Conservation (phyloP, 164 flowering plant species). For the Cinnamomum chago region DNA sequence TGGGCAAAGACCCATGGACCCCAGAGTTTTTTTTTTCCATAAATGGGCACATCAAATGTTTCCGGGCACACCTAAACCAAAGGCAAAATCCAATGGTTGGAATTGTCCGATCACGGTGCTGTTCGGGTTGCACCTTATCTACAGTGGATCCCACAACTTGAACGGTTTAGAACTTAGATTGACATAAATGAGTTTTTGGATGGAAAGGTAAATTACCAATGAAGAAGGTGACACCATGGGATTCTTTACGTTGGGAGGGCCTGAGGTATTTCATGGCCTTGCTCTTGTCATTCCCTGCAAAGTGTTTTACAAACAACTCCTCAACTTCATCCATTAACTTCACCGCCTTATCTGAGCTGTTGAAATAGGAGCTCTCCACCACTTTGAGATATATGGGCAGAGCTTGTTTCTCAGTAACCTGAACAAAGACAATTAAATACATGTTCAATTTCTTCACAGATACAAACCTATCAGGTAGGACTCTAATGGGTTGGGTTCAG, state of each 20-base stretch:
- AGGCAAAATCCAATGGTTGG: background rate
- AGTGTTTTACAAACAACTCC: slow-evolving; percentile 68
- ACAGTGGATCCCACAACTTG: background rate
- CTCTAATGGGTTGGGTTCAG: too few species aligned
- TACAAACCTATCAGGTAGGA: background rate
- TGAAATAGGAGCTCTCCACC: slow-evolving; percentile 92
- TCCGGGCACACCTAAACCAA: too few species aligned
- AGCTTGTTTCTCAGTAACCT: slow-evolving; percentile 83
- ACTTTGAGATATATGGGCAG: slow-evolving; percentile 84
- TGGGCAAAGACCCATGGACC: too few species aligned
- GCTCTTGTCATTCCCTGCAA: slow-evolving; percentile 62
- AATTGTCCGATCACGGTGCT: background rate
- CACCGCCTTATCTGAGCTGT: slow-evolving; percentile 87
- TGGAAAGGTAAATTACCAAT: slow-evolving; percentile 40
- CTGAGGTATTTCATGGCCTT: slow-evolving; percentile 90
- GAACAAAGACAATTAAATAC: slow-evolving; percentile 15
- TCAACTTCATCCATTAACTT: slow-evolving; percentile 84
- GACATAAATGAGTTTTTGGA: background rate
- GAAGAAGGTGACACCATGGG: slow-evolving; percentile 87
- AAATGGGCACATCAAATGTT: background rate
- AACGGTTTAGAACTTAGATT: background rate
- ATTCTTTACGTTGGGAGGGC: slow-evolving; percentile 74
- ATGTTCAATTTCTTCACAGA: background rate
- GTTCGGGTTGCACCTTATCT: background rate
- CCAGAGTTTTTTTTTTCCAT: too few species aligned